Conservation (phyloP, 169 alveolate genomes). For the Neospora caninum region DNA sequence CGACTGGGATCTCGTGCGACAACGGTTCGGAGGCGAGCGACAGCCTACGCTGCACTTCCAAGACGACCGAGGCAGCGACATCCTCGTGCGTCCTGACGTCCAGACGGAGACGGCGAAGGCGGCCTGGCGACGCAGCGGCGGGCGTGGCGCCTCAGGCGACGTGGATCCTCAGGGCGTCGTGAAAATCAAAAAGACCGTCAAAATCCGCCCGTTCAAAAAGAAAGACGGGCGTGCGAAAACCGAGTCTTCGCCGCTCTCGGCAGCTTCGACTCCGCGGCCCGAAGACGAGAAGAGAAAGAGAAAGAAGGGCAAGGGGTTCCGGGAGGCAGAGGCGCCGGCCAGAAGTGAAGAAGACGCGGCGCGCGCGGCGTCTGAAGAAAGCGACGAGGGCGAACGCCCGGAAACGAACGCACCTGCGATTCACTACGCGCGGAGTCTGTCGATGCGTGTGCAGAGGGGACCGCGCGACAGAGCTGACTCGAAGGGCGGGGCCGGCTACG, state of each 20-base stretch:
- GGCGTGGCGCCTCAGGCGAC: too few species aligned
- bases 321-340: background rate
- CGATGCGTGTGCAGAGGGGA: background rate
- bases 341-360: background rate
- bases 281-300: too few species aligned
- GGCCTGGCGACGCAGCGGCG: background rate
- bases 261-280: too few species aligned
- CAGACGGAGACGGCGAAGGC: background rate
- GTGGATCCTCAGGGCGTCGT: background rate
- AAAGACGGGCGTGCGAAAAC: background rate
- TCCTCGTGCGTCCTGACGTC: background rate
- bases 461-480: background rate
- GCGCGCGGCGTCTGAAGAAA: background rate
- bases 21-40: background rate
- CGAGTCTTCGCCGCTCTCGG: background rate
- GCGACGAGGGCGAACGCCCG: background rate
- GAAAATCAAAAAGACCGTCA: background rate
- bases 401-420: background rate
- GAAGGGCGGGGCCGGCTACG: background rate
- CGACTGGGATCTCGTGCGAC: background rate
- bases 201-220: background rate
- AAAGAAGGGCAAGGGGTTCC: too few species aligned
- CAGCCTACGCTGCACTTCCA: slow-evolving; percentile 36
- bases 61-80: background rate
- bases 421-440: background rate